A percentile compares a stretch with the other conserved stretches of the same genome.
These are phyloP conservation scores for Rosa persica DNA, from an alignment of 306 rosid species.

Conservation along the genomic window DNA sequence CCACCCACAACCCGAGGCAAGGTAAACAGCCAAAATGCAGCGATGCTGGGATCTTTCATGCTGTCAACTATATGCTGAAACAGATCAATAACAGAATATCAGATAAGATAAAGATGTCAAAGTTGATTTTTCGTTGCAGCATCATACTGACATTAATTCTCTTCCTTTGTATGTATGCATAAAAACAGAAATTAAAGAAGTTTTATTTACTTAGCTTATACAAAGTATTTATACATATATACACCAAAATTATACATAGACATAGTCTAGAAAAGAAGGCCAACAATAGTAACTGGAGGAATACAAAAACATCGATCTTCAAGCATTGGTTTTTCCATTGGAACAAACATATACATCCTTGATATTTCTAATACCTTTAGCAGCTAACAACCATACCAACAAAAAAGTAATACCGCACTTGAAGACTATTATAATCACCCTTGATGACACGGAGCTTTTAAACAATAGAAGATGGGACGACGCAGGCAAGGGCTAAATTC, in stretches of 20 bases:
- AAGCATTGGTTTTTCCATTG: neutral
- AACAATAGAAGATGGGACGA: neutral
- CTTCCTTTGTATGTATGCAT: constrained; percentile 1
- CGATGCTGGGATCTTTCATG: constrained; percentile 96
- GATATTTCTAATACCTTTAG: neutral
- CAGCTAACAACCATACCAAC: neutral
- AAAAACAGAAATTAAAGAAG: neutral
- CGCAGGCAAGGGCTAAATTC: neutral
- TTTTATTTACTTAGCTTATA: neutral
- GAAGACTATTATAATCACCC: neutral
- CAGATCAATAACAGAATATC: constrained; percentile 26
- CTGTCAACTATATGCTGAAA: constrained; percentile 83
- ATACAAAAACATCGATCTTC: neutral
- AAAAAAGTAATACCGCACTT: neutral
- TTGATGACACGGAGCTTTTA: neutral
- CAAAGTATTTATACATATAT: neutral
- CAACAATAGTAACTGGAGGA: neutral
- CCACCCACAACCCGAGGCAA: constrained; percentile 90
- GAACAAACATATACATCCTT: neutral
- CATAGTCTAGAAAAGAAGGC: neutral
- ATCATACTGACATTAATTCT: neutral
- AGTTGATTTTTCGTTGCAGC: constrained; percentile 1
- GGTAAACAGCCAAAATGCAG: constrained; percentile 91
- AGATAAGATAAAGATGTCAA: constrained; percentile 28
- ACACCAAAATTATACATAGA: neutral